phyloP scores from a whole-genome alignment of 2,329 filamentous ascomycete genomes.

The Emericellopsis cladophorae region DNA sequence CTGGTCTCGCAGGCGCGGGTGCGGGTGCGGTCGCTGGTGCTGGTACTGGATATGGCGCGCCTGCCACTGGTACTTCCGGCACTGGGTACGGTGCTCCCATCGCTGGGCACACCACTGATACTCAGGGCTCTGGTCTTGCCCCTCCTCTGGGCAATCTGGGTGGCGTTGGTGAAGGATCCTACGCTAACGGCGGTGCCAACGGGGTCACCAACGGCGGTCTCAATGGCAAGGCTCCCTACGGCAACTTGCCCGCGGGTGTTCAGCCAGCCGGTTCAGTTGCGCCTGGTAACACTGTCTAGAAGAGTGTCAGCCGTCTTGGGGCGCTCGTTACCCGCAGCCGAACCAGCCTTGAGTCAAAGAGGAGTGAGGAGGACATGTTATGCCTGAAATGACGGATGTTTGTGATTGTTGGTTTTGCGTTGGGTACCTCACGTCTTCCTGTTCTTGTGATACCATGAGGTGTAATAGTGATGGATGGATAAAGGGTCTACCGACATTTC shows the following conservation, averaged over 20 bases:
- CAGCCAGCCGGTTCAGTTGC: too few species aligned
- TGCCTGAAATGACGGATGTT: slow-evolving; percentile 1
- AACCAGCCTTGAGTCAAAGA: too few species aligned
- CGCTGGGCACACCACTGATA: not conserved
- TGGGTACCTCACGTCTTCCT: not conserved
- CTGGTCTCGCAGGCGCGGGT: slow-evolving; percentile 4
- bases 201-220: slow-evolving; percentile 3
- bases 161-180: not conserved
- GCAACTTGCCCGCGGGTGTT: not conserved
- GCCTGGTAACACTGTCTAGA: too few species aligned
- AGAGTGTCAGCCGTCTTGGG: too few species aligned
- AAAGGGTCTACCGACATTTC: not conserved
- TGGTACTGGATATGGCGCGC: slow-evolving; percentile 2
- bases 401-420: not conserved
- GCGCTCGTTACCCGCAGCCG: too few species aligned
- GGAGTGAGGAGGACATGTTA: not conserved
- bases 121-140: not conserved
- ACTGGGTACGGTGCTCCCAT: not conserved
- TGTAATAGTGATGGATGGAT: not conserved
- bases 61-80: not conserved
- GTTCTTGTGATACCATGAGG: not conserved
- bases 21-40: slow-evolving; percentile 5
- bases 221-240: not conserved
- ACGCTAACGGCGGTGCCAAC: slow-evolving; percentile 1
- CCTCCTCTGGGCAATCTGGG: not conserved